phyloP scores from a whole-genome alignment of 352 stramenopile species.

The Globisporangium ultimum region DNA sequence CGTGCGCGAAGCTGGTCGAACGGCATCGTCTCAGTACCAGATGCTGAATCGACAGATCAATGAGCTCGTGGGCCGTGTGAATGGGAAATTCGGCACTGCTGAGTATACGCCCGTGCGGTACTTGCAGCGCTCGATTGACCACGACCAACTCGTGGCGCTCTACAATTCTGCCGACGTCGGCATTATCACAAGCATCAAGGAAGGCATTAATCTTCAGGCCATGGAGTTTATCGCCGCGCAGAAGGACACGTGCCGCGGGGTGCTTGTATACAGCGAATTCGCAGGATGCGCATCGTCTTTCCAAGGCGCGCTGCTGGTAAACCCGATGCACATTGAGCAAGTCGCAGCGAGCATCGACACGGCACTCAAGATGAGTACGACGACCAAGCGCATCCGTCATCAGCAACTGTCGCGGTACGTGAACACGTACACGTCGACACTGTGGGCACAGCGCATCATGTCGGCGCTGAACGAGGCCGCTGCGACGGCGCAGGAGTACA shows the following conservation, averaged over 20 bases:
- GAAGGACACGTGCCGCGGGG: constrained; percentile 77
- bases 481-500: constrained; percentile 80
- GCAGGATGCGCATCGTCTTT: constrained; percentile 88
- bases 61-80: constrained; percentile 86
- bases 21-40: constrained; percentile 64
- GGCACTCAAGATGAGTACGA: constrained; percentile 83
- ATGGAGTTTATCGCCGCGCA: constrained; percentile 91
- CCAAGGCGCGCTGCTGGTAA: constrained; percentile 85
- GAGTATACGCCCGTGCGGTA: constrained; percentile 89
- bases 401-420: constrained; percentile 85
- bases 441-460: constrained; percentile 87
- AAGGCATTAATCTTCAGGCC: constrained; percentile 89
- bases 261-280: constrained; percentile 91
- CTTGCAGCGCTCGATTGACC: constrained; percentile 81
- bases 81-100: constrained; percentile 82
- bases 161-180: constrained; percentile 88
- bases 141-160: constrained; percentile 87
- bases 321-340: constrained; percentile 88
- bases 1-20: constrained; percentile 72
- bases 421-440: constrained; percentile 85
- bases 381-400: constrained; percentile 83
- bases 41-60: constrained; percentile 89
- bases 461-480: constrained; percentile 72
- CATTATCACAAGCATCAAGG: constrained; percentile 87
- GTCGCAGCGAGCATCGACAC: constrained; percentile 82